A percentile compares a stretch with the other conserved stretches of the same genome.
These are phyloP conservation scores for Cornus florida DNA, from an alignment of 148 eudicot genomes.

Conservation along the genomic window DNA sequence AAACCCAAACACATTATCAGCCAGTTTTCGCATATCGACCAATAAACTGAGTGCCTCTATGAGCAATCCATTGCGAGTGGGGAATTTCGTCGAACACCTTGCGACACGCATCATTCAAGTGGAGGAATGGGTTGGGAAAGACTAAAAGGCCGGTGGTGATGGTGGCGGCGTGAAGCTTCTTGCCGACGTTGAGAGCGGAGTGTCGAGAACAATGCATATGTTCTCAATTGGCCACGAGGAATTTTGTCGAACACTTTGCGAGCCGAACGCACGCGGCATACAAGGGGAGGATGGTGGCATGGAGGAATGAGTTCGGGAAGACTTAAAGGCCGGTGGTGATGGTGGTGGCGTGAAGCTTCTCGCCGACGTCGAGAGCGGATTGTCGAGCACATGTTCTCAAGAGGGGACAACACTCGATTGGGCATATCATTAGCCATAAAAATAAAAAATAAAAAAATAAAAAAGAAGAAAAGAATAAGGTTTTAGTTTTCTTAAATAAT, in stretches of 20 bases:
- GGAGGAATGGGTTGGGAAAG: constrained; percentile 26
- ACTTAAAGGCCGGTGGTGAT: constrained; percentile 32
- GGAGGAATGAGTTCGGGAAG: constrained; percentile 26
- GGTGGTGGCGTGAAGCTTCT: constrained; percentile 37
- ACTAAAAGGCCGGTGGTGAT: constrained; percentile 33
- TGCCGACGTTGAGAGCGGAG: constrained; percentile 19
- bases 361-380: constrained; percentile 22
- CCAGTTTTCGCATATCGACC: constrained; percentile 15
- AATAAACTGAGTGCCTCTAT: constrained; percentile 13
- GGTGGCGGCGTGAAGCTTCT: constrained; percentile 38
- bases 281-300: constrained; percentile 28
- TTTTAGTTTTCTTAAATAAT: no score
- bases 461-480: no score
- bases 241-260: constrained; percentile 31
- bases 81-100: constrained; percentile 33
- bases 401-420: constrained; percentile 15
- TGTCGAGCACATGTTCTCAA: constrained; percentile 30
- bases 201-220: no score
- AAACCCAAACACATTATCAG: constrained; percentile 14
- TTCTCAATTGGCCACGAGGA: constrained; percentile 31
- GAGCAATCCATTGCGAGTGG: constrained; percentile 7
- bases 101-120: constrained; percentile 23
- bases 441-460: no score
- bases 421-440: constrained; percentile 18
- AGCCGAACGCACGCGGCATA: constrained; percentile 8